These are phyloP conservation scores for Litchi chinensis DNA, from an alignment of 345 rosid species.

Conservation along the genomic window DNA sequence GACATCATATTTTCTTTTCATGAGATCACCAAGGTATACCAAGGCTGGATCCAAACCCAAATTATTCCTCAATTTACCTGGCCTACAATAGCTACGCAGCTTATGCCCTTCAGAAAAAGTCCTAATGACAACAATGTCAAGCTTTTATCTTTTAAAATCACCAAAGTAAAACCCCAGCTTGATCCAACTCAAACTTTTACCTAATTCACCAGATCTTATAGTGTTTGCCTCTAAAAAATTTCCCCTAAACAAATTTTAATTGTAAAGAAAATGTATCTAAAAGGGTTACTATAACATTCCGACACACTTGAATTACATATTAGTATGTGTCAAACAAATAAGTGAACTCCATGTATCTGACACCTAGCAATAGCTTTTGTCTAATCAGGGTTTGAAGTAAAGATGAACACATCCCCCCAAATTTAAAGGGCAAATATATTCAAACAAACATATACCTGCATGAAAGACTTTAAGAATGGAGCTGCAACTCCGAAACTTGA, in stretches of 20 bases:
- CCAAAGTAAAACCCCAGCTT: neutral
- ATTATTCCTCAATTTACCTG: neutral
- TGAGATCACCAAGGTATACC: neutral
- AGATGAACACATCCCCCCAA: neutral
- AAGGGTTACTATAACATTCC: neutral
- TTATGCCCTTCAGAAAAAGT: neutral
- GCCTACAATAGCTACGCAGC: neutral
- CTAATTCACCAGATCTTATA: neutral
- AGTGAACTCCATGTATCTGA: neutral
- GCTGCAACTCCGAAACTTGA: constrained; percentile 79
- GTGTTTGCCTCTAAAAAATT: neutral
- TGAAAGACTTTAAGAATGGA: constrained; percentile 88
- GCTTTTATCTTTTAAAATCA: neutral
- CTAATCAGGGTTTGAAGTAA: neutral
- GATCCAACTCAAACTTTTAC: neutral
- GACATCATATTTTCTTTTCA: neutral
- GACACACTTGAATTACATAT: neutral
- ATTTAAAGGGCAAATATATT: neutral
- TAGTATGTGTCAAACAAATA: neutral
- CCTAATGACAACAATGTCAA: neutral
- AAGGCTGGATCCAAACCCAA: neutral
- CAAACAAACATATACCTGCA: constrained; percentile 61
- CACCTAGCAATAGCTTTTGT: neutral
- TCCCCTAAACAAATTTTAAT: neutral
- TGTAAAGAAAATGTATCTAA: neutral